phyloP scores from a whole-genome alignment of 2,329 filamentous ascomycete genomes.

The Bipolaris oryzae region DNA sequence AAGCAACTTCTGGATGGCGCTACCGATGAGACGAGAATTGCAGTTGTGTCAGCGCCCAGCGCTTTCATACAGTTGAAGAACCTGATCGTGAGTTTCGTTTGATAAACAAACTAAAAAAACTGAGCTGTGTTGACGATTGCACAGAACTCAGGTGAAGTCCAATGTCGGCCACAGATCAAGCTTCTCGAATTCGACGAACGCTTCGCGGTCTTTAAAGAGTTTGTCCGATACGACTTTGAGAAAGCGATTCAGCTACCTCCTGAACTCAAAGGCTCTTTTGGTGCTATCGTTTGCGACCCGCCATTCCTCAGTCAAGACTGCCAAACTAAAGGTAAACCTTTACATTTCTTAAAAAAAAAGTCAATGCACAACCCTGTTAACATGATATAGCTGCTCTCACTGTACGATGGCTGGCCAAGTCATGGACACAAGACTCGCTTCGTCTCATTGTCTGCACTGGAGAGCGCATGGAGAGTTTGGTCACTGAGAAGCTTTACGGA shows the following conservation, averaged over 20 bases:
- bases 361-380: constrained; percentile 9
- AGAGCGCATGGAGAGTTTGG: constrained; percentile 72
- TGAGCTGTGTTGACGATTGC: not conserved
- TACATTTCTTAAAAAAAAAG: not conserved
- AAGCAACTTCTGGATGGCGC: constrained; percentile 68
- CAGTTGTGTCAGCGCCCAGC: constrained; percentile 75
- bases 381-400: constrained; percentile 69
- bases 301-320: constrained; percentile 82
- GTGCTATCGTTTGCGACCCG: constrained; percentile 76
- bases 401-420: constrained; percentile 71
- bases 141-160: constrained; percentile 41
- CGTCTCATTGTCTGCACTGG: constrained; percentile 74
- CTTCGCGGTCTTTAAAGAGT: constrained; percentile 76
- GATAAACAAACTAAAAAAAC: too few species aligned
- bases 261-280: constrained; percentile 66
- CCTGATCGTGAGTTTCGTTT: constrained; percentile 59
- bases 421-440: constrained; percentile 46
- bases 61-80: constrained; percentile 80
- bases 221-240: constrained; percentile 75
- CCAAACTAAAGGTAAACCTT: constrained; percentile 70
- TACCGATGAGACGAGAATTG: constrained; percentile 64
- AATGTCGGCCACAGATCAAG: constrained; percentile 60
- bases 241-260: constrained; percentile 69
- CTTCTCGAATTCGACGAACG: constrained; percentile 77
- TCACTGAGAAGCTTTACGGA: constrained; percentile 68